Evolutionary conservation across 306 rosid species (phyloP).

Genomic region (Malus domestica): DNA sequence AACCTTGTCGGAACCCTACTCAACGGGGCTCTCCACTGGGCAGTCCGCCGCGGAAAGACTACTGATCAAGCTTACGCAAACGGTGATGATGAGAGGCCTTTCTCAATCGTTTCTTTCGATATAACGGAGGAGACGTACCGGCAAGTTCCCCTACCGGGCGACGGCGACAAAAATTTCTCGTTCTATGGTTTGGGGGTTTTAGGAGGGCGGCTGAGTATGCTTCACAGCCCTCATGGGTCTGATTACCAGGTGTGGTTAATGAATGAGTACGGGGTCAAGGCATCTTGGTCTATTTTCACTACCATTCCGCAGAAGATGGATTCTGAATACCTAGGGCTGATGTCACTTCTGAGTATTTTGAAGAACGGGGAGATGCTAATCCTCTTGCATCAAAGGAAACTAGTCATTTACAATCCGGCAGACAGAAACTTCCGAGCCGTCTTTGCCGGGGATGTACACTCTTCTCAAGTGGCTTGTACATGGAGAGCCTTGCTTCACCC

Average conservation of each 20-base stretch:
- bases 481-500: neutral
- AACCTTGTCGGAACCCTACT: constrained; percentile 3
- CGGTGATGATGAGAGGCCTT: neutral
- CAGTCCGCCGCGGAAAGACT: neutral
- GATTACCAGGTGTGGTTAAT: constrained; percentile 8
- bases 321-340: constrained; percentile 5
- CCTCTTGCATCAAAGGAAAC: constrained; percentile 7
- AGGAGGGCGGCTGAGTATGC: constrained; percentile 7
- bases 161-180: constrained; percentile 5
- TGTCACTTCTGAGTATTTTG: neutral
- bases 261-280: constrained; percentile 8
- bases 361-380: neutral
- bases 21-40: constrained; percentile 14
- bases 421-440: neutral
- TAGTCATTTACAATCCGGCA: neutral
- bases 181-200: constrained; percentile 10
- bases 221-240: constrained; percentile 8
- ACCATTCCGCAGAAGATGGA: constrained; percentile 16
- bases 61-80: neutral
- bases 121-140: constrained; percentile 2
- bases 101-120: constrained; percentile 3
- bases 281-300: constrained; percentile 5
- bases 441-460: neutral
- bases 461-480: constrained; percentile 3
- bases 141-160: neutral